phyloP scores from a whole-genome alignment of 2,329 filamentous ascomycete genomes.

The Lecanicillium sp. region DNA sequence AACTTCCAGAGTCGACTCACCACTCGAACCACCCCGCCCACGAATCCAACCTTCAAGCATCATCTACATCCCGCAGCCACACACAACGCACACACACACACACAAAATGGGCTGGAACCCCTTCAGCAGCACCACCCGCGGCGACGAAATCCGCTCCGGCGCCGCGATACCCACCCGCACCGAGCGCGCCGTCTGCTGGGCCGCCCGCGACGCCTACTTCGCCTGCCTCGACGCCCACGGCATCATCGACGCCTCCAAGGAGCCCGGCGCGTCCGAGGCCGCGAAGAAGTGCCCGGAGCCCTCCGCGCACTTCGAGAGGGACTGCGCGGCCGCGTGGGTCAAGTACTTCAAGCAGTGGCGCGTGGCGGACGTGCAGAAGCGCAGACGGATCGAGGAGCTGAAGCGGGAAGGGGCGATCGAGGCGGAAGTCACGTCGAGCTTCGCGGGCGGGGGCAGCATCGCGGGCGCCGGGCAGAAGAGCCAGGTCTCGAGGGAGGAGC shows the following conservation, averaged over 20 bases:
- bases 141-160: conserved; percentile 49
- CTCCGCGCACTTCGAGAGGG: conserved; percentile 62
- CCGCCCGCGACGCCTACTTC: conserved; percentile 83
- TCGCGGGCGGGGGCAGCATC: conserved; percentile 27
- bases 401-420: conserved; percentile 64
- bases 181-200: conserved; percentile 82
- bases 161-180: conserved; percentile 74
- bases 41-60: not conserved
- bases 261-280: conserved; percentile 32
- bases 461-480: conserved; percentile 24
- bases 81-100: conserved; percentile 9
- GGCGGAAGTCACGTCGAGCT: conserved; percentile 40
- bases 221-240: conserved; percentile 73
- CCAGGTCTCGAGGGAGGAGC: conserved; percentile 29
- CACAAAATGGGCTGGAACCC: conserved; percentile 41
- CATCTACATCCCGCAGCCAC: not conserved
- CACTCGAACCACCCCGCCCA: not conserved
- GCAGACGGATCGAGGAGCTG: conserved; percentile 69
- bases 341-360: conserved; percentile 97
- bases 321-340: conserved; percentile 90
- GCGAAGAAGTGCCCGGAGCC: conserved; percentile 35
- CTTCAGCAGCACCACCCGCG: conserved; percentile 42
- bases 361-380: conserved; percentile 85
- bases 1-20: no score
- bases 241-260: conserved; percentile 63